Percentiles rank a stretch among this genome's conserved stretches.
phyloP scores from a whole-genome alignment of 805 yeast genomes.

The Saccharomycopsis javanensis region DNA sequence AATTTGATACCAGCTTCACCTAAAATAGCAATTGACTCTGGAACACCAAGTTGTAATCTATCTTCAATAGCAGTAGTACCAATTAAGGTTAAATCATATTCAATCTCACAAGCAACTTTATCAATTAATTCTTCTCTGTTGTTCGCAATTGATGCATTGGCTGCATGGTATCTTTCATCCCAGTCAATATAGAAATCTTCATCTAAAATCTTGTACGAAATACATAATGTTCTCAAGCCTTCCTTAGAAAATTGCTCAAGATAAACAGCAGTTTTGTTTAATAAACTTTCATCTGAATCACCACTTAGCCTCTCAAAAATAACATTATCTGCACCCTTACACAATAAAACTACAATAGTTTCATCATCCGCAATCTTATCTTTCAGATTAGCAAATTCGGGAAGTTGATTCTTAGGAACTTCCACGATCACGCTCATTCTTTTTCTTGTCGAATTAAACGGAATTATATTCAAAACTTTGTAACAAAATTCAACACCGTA shows the following conservation, averaged over 20 bases:
- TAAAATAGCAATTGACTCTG: conserved; percentile 57
- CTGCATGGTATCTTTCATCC: conserved; percentile 47
- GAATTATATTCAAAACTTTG: conserved; percentile 45
- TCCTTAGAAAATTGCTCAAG: conserved; percentile 65
- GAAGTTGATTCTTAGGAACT: conserved; percentile 27
- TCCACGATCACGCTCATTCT: conserved; percentile 69
- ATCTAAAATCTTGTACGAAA: conserved; percentile 48
- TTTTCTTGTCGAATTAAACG: conserved; percentile 64
- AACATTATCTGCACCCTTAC: conserved; percentile 73
- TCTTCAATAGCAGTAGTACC: conserved; percentile 85
- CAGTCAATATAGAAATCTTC: conserved; percentile 40
- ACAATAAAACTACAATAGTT: conserved; percentile 35
- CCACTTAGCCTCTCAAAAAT: conserved; percentile 40
- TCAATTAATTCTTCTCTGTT: conserved; percentile 52
- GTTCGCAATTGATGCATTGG: conserved; percentile 42
- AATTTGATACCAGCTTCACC: conserved; percentile 68
- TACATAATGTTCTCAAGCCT: conserved; percentile 68
- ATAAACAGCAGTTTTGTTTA: conserved; percentile 50
- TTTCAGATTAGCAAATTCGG: conserved; percentile 6
- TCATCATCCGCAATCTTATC: conserved; percentile 28
- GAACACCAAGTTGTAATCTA: conserved; percentile 68
- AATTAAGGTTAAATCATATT: conserved; percentile 42
- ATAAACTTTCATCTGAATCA: conserved; percentile 34
- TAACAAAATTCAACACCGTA: conserved; percentile 39
- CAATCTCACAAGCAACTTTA: conserved; percentile 47